These are phyloP conservation scores for Austroboletus rostrupii DNA, from an alignment of 1,284 basidiomycete genomes.

Conservation along the genomic window DNA sequence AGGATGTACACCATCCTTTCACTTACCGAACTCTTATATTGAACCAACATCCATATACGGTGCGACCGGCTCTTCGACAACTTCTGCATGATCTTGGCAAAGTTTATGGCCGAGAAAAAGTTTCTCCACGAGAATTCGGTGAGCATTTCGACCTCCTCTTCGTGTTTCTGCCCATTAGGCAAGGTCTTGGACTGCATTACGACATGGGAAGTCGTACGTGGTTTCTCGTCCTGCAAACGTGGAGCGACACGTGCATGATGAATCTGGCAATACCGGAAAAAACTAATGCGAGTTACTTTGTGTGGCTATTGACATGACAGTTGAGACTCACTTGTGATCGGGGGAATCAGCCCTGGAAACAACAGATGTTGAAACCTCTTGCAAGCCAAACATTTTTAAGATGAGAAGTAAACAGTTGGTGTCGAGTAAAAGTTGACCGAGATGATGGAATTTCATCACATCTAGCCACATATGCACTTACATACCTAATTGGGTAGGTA, in stretches of 20 bases:
- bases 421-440: slow-evolving; percentile 92
- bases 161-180: slow-evolving; percentile 67
- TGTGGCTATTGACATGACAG: not conserved
- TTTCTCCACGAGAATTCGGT: slow-evolving; percentile 97
- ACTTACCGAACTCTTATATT: slow-evolving; percentile 95
- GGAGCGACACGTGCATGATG: slow-evolving; percentile 67
- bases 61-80: slow-evolving; percentile 93
- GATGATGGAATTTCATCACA: slow-evolving; percentile 97
- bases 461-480: slow-evolving; percentile 45
- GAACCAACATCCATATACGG: slow-evolving; percentile 92
- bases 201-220: slow-evolving; percentile 53
- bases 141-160: slow-evolving; percentile 87
- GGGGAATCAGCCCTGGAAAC: slow-evolving; percentile 86
- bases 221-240: slow-evolving; percentile 54
- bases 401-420: slow-evolving; percentile 94
- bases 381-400: slow-evolving; percentile 96
- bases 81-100: slow-evolving; percentile 97
- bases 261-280: slow-evolving; percentile 90
- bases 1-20: not conserved
- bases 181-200: slow-evolving; percentile 51
- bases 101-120: slow-evolving; percentile 98
- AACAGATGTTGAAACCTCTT: slow-evolving; percentile 83
- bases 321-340: slow-evolving; percentile 66
- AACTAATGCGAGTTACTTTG: slow-evolving; percentile 47
- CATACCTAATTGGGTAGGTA: not conserved